Evolutionary conservation across 2,329 filamentous ascomycete species (phyloP).

Genomic region (Tolypocladium amazonense): DNA sequence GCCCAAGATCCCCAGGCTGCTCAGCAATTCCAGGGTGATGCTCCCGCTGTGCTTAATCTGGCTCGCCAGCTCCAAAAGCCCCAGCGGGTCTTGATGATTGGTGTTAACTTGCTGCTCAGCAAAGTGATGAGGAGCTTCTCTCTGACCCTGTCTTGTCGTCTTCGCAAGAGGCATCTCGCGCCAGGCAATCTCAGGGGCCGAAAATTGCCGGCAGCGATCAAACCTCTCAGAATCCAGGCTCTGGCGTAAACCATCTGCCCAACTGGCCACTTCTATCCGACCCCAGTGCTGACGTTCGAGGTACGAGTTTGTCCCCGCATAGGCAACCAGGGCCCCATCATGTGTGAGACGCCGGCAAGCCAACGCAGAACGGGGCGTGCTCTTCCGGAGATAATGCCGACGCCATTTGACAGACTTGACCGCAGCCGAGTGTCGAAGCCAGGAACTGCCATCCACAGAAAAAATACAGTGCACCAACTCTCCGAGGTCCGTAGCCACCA

Average conservation of each 20-base stretch:
- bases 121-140: background rate
- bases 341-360: background rate
- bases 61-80: constrained; percentile 59
- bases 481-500: constrained; percentile 64
- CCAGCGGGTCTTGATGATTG: constrained; percentile 63
- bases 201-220: constrained; percentile 4
- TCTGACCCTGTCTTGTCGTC: background rate
- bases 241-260: constrained; percentile 24
- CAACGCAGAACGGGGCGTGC: constrained; percentile 3
- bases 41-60: constrained; percentile 54
- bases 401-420: constrained; percentile 73
- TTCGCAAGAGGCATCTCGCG: constrained; percentile 5
- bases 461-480: constrained; percentile 65
- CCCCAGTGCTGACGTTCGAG: constrained; percentile 14
- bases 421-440: constrained; percentile 72
- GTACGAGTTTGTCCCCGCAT: constrained; percentile 5
- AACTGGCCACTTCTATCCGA: constrained; percentile 22
- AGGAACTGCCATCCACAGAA: constrained; percentile 64
- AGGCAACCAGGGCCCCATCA: background rate
- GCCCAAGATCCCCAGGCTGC: constrained; percentile 63
- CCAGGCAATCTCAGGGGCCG: background rate
- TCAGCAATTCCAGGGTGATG: constrained; percentile 61
- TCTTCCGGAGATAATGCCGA: constrained; percentile 17
- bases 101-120: background rate
- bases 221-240: constrained; percentile 23